phyloP scores from a whole-genome alignment of 164 flowering plant genomes.

The Aristolochia contorta region DNA sequence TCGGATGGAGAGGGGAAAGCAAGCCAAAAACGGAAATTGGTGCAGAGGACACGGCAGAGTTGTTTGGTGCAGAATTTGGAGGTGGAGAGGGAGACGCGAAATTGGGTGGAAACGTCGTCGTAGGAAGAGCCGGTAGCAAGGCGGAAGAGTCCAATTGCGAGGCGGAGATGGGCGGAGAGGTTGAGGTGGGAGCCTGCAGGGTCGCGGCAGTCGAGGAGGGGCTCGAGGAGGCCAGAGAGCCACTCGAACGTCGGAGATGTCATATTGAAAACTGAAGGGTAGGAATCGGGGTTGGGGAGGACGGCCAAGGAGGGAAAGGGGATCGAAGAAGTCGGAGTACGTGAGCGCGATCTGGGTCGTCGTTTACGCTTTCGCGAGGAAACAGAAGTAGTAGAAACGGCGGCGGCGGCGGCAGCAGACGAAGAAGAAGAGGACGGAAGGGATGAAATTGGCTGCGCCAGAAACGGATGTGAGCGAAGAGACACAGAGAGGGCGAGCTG shows the following conservation, averaged over 20 bases:
- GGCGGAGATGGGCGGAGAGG: slow-evolving; percentile 50
- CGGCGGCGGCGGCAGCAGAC: no score
- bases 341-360: no score
- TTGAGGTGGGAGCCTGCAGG: slow-evolving; percentile 48
- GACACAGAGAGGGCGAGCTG: neutral
- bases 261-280: slow-evolving; percentile 46
- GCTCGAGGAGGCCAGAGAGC: slow-evolving; percentile 73
- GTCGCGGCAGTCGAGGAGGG: slow-evolving; percentile 87
- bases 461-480: neutral
- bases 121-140: slow-evolving; percentile 59
- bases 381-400: no score
- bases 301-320: neutral
- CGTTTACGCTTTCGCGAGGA: no score
- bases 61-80: slow-evolving; percentile 69
- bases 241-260: slow-evolving; percentile 60
- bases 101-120: slow-evolving; percentile 34
- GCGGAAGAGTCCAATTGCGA: slow-evolving; percentile 65
- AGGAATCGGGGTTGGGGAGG: slow-evolving; percentile 36
- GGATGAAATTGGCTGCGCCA: neutral
- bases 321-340: neutral
- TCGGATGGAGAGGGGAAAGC: slow-evolving; percentile 49
- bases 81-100: slow-evolving; percentile 44
- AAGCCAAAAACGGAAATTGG: slow-evolving; percentile 83
- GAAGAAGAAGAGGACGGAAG: neutral
- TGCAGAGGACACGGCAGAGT: slow-evolving; percentile 77